phyloP scores from a whole-genome alignment of 495 filamentous ascomycete genomes.

The Xeromyces bisporus region DNA sequence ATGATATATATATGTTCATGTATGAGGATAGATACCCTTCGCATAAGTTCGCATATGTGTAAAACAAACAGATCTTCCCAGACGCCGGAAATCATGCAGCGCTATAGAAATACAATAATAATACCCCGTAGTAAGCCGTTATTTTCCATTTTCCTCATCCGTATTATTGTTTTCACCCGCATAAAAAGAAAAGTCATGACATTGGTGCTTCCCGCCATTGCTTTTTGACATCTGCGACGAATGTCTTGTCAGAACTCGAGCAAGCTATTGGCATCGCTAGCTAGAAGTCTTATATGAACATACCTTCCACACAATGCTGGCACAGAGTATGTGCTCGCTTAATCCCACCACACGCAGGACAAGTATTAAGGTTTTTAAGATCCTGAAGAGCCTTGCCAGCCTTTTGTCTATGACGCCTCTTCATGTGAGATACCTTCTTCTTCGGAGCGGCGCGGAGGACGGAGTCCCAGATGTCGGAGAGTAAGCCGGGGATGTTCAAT shows the following conservation, averaged over 20 bases:
- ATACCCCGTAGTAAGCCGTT: no score
- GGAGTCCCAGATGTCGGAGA: slow-evolving; percentile 77
- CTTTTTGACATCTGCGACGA: slow-evolving; percentile 15
- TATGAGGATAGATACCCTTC: no score
- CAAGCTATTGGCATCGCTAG: neutral
- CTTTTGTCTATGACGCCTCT: slow-evolving; percentile 82
- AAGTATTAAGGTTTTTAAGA: slow-evolving; percentile 67
- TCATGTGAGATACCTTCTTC: slow-evolving; percentile 97
- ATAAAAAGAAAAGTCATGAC: slow-evolving; percentile 4
- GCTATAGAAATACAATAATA: slow-evolving; percentile 15
- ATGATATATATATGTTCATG: no score
- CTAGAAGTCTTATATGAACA: slow-evolving; percentile 5
- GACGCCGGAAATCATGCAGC: slow-evolving; percentile 30
- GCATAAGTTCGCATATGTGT: no score
- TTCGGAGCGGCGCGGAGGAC: slow-evolving; percentile 88
- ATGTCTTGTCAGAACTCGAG: neutral
- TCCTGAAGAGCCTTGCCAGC: slow-evolving; percentile 90
- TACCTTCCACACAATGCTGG: slow-evolving; percentile 63
- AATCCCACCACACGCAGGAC: slow-evolving; percentile 67
- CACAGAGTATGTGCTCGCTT: slow-evolving; percentile 85
- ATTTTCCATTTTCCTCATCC: no score
- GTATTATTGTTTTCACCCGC: no score
- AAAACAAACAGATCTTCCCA: slow-evolving; percentile 8
- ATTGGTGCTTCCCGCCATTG: slow-evolving; percentile 13
- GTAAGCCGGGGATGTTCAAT: slow-evolving; percentile 36